These are phyloP conservation scores for Metschnikowia amazonensis DNA, from an alignment of 805 yeast genomes.

Conservation along the genomic window DNA sequence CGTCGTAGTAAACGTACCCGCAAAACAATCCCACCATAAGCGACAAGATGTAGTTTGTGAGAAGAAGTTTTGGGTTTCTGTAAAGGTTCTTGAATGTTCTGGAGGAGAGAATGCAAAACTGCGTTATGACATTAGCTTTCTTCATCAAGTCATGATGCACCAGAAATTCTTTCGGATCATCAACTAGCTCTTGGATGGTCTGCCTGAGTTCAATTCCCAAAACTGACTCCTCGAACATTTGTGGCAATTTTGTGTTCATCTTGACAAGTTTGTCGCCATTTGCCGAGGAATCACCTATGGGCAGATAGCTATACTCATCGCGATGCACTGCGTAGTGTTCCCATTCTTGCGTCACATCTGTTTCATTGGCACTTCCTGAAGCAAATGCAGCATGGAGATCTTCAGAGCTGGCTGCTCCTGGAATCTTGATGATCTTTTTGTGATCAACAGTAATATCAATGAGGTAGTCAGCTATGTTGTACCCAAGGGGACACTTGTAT, in stretches of 20 bases:
- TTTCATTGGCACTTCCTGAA: constrained; percentile 24
- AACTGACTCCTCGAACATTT: constrained; percentile 36
- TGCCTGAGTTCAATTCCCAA: constrained; percentile 38
- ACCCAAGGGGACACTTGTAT: constrained; percentile 80
- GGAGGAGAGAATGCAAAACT: constrained; percentile 69
- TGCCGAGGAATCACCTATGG: constrained; percentile 17
- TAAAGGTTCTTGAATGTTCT: constrained; percentile 90
- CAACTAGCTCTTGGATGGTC: constrained; percentile 31
- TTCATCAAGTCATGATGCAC: constrained; percentile 31
- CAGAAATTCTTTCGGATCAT: constrained; percentile 25
- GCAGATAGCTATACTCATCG: constrained; percentile 51
- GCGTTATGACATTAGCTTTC: constrained; percentile 59
- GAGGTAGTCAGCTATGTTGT: constrained; percentile 89
- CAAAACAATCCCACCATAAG: constrained; percentile 76
- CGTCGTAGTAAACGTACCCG: constrained; percentile 79
- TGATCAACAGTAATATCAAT: constrained; percentile 84
- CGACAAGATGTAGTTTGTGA: constrained; percentile 80
- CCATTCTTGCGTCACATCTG: constrained; percentile 77
- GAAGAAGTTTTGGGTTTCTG: constrained; percentile 83
- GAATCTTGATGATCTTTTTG: constrained; percentile 27
- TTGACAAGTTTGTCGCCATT: constrained; percentile 21
- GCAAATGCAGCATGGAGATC: constrained; percentile 32
- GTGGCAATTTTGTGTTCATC: constrained; percentile 28
- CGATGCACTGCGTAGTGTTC: constrained; percentile 79
- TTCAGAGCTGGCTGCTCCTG: constrained; percentile 13